Evolutionary conservation across 1,284 basidiomycete species (phyloP).

Genomic region (Takashimella tepidaria): DNA sequence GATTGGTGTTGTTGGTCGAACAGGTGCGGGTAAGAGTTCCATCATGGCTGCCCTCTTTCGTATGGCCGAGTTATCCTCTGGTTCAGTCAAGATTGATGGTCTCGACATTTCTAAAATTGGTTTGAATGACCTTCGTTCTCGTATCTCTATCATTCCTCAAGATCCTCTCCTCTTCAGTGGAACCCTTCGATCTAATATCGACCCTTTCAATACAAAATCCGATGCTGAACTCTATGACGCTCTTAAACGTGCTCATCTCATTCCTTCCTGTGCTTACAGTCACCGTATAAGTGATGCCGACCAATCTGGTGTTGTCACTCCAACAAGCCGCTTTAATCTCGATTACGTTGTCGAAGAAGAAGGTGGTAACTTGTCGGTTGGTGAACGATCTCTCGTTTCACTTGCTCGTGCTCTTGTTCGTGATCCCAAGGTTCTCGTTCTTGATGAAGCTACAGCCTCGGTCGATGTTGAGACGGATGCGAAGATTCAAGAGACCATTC

Average conservation of each 20-base stretch:
- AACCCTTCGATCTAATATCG: constrained; percentile 57
- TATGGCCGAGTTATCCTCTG: constrained; percentile 48
- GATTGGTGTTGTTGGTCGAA: constrained; percentile 53
- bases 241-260: constrained; percentile 68
- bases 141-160: constrained; percentile 72
- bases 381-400: constrained; percentile 62
- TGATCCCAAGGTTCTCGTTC: constrained; percentile 54
- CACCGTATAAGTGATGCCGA: constrained; percentile 10
- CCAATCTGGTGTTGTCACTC: constrained; percentile 21
- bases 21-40: constrained; percentile 57
- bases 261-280: constrained; percentile 38
- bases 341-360: constrained; percentile 80
- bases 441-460: constrained; percentile 55
- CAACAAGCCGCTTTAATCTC: constrained; percentile 60
- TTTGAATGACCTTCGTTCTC: constrained; percentile 50
- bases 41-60: constrained; percentile 55
- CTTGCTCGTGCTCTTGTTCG: constrained; percentile 63
- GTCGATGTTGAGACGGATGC: constrained; percentile 64
- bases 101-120: constrained; percentile 53
- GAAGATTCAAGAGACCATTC: constrained; percentile 66
- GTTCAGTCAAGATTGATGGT: constrained; percentile 47
- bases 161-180: constrained; percentile 64
- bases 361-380: constrained; percentile 68
- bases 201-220: constrained; percentile 67
- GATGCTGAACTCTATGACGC: constrained; percentile 78